Evolutionary conservation across 352 stramenopile species (phyloP).

Genomic region (Phytophthora hybrid): DNA sequence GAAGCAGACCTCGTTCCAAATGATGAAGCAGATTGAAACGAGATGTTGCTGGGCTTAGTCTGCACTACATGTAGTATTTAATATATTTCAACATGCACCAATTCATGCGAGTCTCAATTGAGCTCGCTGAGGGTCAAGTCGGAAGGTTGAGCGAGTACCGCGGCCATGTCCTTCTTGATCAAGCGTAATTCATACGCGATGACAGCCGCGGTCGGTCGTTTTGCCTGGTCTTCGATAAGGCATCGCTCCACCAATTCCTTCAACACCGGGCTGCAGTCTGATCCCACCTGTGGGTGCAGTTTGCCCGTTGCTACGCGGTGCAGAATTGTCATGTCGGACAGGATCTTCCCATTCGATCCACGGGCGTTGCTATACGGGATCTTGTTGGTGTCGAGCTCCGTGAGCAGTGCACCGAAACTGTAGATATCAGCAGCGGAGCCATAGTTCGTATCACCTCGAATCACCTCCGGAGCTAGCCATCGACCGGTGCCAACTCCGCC

Average conservation of each 20-base stretch:
- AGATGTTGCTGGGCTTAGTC: too few species aligned
- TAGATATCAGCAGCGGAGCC: constrained; percentile 52
- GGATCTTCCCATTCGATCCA: constrained; percentile 23
- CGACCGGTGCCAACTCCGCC: constrained; percentile 42
- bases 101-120: constrained; percentile 2
- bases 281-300: constrained; percentile 40
- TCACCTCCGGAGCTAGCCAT: constrained; percentile 58
- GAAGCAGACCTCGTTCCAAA: too few species aligned
- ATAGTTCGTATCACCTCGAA: constrained; percentile 41
- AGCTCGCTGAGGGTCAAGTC: constrained; percentile 30
- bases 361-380: constrained; percentile 49
- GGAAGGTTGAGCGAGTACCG: neutral
- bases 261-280: constrained; percentile 33
- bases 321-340: constrained; percentile 49
- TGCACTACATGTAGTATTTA: neutral
- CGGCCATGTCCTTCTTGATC: constrained; percentile 35
- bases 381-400: constrained; percentile 59
- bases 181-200: constrained; percentile 43
- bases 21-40: too few species aligned
- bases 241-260: constrained; percentile 44
- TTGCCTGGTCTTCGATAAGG: constrained; percentile 31
- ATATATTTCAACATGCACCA: constrained; percentile 11
- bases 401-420: constrained; percentile 54
- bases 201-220: constrained; percentile 33
- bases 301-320: constrained; percentile 44